These are phyloP conservation scores for Mallotus japonicus DNA, from an alignment of 441 rosid species.

Conservation along the genomic window DNA sequence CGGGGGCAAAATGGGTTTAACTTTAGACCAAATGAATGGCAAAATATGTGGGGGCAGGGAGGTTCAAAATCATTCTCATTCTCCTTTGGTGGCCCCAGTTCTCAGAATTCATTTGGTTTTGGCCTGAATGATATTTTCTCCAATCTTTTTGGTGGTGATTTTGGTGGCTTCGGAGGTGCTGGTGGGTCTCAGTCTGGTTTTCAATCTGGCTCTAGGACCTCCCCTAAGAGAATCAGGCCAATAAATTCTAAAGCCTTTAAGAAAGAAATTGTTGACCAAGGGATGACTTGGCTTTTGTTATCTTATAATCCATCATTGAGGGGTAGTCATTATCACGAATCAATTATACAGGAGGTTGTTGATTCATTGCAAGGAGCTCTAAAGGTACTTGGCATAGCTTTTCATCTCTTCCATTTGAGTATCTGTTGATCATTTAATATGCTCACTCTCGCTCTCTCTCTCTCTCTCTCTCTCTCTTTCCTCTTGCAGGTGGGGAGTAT, in stretches of 20 bases:
- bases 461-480: conserved; percentile 16
- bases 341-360: conserved; percentile 57
- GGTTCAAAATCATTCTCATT: conserved; percentile 63
- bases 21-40: conserved; percentile 71
- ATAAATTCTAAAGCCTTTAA: conserved; percentile 52
- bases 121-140: conserved; percentile 68
- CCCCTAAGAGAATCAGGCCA: conserved; percentile 39
- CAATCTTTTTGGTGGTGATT: conserved; percentile 56
- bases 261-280: conserved; percentile 63
- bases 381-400: conserved; percentile 43
- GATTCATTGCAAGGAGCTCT: conserved; percentile 70
- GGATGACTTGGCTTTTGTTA: conserved; percentile 88
- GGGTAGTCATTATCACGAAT: conserved; percentile 54
- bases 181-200: conserved; percentile 48
- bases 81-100: conserved; percentile 68
- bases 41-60: conserved; percentile 67
- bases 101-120: conserved; percentile 59
- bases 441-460: conserved; percentile 3
- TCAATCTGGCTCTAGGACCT: conserved; percentile 42
- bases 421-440: conserved; percentile 2
- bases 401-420: conserved; percentile 3
- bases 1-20: conserved; percentile 51
- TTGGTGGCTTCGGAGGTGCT: conserved; percentile 54
- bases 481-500: conserved; percentile 62
- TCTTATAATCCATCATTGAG: conserved; percentile 51